A percentile compares a stretch with the other conserved stretches of the same genome.
Evolutionary conservation across 768 basidiomycete species (phyloP).

Genomic region (Daedaleopsis sinensis): DNA sequence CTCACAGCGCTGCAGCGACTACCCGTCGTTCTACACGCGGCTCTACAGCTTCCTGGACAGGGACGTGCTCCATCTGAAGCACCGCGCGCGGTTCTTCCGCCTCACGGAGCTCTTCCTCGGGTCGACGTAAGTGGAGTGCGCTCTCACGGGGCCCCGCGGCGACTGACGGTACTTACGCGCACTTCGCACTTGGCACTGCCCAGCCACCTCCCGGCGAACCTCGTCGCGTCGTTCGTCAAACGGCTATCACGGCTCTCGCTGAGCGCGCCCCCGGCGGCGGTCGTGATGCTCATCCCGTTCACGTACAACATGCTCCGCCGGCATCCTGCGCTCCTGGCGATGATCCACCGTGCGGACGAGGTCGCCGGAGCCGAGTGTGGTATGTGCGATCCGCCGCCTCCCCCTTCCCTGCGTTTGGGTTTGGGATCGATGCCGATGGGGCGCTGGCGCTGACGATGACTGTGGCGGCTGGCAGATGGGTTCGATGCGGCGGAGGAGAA

Average conservation of each 20-base stretch:
- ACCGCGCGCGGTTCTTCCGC: slow-evolving; percentile 94
- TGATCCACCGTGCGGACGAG: slow-evolving; percentile 77
- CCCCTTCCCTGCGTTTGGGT: not conserved
- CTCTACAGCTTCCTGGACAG: slow-evolving; percentile 90
- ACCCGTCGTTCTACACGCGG: slow-evolving; percentile 92
- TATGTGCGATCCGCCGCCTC: slow-evolving; percentile 10
- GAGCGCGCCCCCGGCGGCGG: slow-evolving; percentile 84
- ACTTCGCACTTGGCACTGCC: too few relatives aligned
- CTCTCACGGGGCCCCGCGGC: not conserved
- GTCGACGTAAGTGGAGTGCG: slow-evolving; percentile 69
- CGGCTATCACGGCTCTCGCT: slow-evolving; percentile 85
- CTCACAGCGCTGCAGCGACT: slow-evolving; percentile 63
- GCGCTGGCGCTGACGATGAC: too few relatives aligned
- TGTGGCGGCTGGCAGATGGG: slow-evolving; percentile 54
- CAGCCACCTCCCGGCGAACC: slow-evolving; percentile 84
- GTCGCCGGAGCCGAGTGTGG: slow-evolving; percentile 16
- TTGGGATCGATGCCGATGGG: too few relatives aligned
- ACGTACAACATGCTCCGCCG: slow-evolving; percentile 92
- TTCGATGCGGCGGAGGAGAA: slow-evolving; percentile 69
- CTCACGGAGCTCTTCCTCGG: slow-evolving; percentile 88
- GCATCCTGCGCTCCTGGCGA: slow-evolving; percentile 89
- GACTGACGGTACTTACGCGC: not conserved
- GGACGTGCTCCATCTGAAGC: slow-evolving; percentile 87
- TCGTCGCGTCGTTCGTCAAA: slow-evolving; percentile 96
- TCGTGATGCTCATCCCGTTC: slow-evolving; percentile 90